These are phyloP conservation scores for Alternaria panax DNA, from an alignment of 2,329 filamentous ascomycete genomes.

Conservation along the genomic window DNA sequence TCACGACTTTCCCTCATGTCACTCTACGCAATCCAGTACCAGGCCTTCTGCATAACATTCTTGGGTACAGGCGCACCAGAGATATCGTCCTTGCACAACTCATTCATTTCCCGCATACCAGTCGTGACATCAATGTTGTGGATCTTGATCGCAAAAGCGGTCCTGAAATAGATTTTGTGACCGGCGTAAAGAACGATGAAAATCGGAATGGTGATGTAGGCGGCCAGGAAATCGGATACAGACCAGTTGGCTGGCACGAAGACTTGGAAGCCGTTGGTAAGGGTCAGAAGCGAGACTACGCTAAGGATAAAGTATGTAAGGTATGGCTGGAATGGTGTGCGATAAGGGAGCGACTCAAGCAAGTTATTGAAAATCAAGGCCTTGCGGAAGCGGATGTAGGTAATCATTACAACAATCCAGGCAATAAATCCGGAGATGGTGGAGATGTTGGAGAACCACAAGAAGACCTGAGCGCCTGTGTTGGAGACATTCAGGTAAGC, in stretches of 20 bases:
- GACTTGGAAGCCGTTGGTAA: constrained; percentile 56
- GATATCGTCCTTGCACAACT: constrained; percentile 42
- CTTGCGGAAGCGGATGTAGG: constrained; percentile 66
- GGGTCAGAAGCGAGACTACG: constrained; percentile 51
- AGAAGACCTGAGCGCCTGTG: constrained; percentile 61
- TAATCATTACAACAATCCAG: constrained; percentile 64
- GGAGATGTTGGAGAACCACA: constrained; percentile 75
- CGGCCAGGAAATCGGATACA: constrained; percentile 60
- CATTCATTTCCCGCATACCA: constrained; percentile 48
- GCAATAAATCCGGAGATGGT: constrained; percentile 64
- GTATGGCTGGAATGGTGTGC: constrained; percentile 57
- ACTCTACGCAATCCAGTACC: constrained; percentile 48
- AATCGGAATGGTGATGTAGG: constrained; percentile 56
- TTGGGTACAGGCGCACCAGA: constrained; percentile 43
- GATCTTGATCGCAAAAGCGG: constrained; percentile 36
- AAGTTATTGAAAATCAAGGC: constrained; percentile 60
- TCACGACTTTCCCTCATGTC: neutral
- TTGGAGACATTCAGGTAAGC: constrained; percentile 60
- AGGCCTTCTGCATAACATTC: constrained; percentile 43
- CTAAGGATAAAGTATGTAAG: constrained; percentile 67
- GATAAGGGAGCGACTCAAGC: constrained; percentile 62
- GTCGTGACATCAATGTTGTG: constrained; percentile 44
- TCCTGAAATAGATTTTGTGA: constrained; percentile 44
- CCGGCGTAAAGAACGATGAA: constrained; percentile 46
- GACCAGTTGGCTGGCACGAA: constrained; percentile 60